phyloP scores from a whole-genome alignment of 2,329 filamentous ascomycete genomes.

The Coccinonectria pachysandricola region DNA sequence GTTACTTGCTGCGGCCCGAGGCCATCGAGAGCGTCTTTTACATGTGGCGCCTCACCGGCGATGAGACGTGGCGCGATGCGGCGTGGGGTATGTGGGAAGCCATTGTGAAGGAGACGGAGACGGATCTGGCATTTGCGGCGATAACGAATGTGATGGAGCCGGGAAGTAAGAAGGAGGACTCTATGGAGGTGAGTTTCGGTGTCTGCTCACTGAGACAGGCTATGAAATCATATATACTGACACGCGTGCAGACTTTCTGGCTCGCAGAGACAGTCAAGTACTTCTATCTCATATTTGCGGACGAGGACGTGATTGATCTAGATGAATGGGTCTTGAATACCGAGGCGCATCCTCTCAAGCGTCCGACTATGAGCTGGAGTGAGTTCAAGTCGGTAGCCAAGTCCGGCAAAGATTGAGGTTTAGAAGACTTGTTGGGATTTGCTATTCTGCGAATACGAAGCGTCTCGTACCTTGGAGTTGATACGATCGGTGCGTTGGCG shows the following conservation, averaged over 20 bases:
- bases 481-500: too few relatives aligned
- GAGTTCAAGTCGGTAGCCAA: too few relatives aligned
- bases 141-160: conserved; percentile 26
- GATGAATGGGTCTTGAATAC: conserved; percentile 61
- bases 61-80: conserved; percentile 31
- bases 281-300: conserved; percentile 62
- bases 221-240: too few relatives aligned
- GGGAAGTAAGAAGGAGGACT: conserved; percentile 35
- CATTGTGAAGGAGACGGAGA: conserved; percentile 32
- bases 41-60: conserved; percentile 40
- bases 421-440: conserved; percentile 2
- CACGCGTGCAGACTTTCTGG: conserved; percentile 59
- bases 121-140: conserved; percentile 32
- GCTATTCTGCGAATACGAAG: too few relatives aligned
- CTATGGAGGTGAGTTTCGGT: conserved; percentile 44
- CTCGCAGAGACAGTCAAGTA: conserved; percentile 70
- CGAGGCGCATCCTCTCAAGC: conserved; percentile 41
- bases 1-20: conserved; percentile 37
- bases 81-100: conserved; percentile 40
- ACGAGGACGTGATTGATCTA: conserved; percentile 51
- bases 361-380: too few relatives aligned
- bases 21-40: conserved; percentile 43
- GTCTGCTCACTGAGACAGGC: too few relatives aligned
- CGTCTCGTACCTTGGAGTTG: too few relatives aligned
- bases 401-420: conserved; percentile 10